A percentile compares a stretch with the other conserved stretches of the same genome.
Evolutionary conservation across 495 filamentous ascomycete genomes (phyloP).

Genomic region (Choiromyces venosus): DNA sequence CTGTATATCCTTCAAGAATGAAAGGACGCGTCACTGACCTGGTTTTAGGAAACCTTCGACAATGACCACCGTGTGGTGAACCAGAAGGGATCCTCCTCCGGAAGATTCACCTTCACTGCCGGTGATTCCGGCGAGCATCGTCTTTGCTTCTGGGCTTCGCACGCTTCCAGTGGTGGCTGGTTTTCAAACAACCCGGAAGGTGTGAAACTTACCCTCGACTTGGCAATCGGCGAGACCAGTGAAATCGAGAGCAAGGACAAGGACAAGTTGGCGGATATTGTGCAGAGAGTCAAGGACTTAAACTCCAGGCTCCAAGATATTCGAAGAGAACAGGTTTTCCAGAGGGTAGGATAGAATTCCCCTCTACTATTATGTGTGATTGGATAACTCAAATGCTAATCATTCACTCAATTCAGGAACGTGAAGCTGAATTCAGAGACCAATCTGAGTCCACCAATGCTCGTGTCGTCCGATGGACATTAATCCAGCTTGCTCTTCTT

Average conservation of each 20-base stretch:
- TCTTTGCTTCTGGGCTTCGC: slow-evolving; percentile 84
- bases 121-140: slow-evolving; percentile 90
- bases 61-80: slow-evolving; percentile 93
- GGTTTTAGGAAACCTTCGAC: slow-evolving; percentile 76
- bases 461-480: slow-evolving; percentile 87
- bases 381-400: not conserved
- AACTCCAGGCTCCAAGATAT: slow-evolving; percentile 86
- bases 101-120: slow-evolving; percentile 93
- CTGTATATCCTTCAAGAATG: slow-evolving; percentile 1
- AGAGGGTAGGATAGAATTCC: slow-evolving; percentile 61
- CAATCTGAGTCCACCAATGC: slow-evolving; percentile 91
- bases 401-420: slow-evolving; percentile 57
- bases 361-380: not conserved
- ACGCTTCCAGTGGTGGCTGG: slow-evolving; percentile 60
- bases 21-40: slow-evolving; percentile 1
- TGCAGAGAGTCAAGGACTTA: slow-evolving; percentile 80
- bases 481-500: slow-evolving; percentile 83
- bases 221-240: slow-evolving; percentile 93
- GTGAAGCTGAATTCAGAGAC: slow-evolving; percentile 95
- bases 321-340: slow-evolving; percentile 88
- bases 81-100: slow-evolving; percentile 67
- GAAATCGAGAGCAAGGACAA: slow-evolving; percentile 92
- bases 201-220: slow-evolving; percentile 76
- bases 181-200: slow-evolving; percentile 64
- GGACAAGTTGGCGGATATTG: slow-evolving; percentile 86